Base-by-base conservation (phyloP, 164 flowering plant genomes). In the Hamamelis virginiana region DNA sequence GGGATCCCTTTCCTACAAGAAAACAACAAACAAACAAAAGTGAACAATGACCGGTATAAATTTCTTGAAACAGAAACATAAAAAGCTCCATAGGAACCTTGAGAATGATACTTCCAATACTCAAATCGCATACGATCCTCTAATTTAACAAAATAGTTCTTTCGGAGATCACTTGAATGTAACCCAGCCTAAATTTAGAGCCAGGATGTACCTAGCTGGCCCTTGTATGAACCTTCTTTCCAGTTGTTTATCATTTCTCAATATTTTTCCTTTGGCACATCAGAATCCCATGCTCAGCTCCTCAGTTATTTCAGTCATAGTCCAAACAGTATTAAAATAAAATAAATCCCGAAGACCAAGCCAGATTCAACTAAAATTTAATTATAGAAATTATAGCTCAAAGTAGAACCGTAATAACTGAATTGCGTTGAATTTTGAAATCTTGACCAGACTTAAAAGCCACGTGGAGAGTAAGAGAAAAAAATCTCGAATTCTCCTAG, bases 1-100 rank as follows among this genome's bases (percentile, higher is more conserved):
- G 19, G 96, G 87, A 78, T 92, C 93, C 66, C 94, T 89, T 81
- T 92, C 99, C 99, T 95, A 69, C 68, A 59, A 73, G 62, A 21
- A 28, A 19, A 38, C n/a, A 60, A 14, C 1, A 27, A 25, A 41
- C 4, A 5, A 11, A 52, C 26, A 46, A 65, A 65, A 33, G 8
- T 6, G 18, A 47, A 50, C 9, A 22, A 28, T 43, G 21, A 51
- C 12, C 62, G 64, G 51, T 23, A 15, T 33, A 59, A 63, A 19
- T 47, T 46, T 66, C n/a, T 10, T 1, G 47, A 43, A 48, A 56
- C 44, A 18, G 15, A 12, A 56, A 58, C 21, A 58, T 58, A 52
- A 18, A 19, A 73, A 38, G 21, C 53, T 59, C 22, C 48, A 52
- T 52, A 11, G 27, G 22, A 44, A 67, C 51, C 9, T 56, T 28